phyloP scores from a whole-genome alignment of 1,139 yeast genomes.

The Suhomyces ambrosiae region DNA sequence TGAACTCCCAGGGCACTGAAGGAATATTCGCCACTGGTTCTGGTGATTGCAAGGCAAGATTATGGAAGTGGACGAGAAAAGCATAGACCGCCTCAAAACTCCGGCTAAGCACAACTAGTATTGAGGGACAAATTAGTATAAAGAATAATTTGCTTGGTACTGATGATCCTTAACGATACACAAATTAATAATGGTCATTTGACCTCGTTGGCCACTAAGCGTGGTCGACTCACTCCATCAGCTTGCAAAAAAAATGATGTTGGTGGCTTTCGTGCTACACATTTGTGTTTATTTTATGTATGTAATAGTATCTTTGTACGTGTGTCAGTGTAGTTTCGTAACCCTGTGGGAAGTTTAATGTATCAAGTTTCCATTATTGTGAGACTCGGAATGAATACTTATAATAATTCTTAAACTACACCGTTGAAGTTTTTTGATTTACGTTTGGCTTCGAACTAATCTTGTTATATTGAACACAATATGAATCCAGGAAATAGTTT shows the following conservation, averaged over 20 bases:
- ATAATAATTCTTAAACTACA: no score
- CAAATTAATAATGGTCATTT: no score
- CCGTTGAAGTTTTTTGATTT: no score
- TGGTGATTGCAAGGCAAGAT: conserved; percentile 97
- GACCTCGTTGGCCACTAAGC: no score
- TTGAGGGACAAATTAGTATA: no score
- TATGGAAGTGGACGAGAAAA: conserved; percentile 74
- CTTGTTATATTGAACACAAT: no score
- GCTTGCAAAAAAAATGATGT: background rate
- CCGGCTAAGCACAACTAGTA: background rate
- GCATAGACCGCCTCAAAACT: no score
- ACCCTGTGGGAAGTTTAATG: background rate
- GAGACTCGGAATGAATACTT: no score
- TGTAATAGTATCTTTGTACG: conserved; percentile 11
- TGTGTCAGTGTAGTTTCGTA: conserved; percentile 1
- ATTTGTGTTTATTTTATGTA: conserved; percentile 11
- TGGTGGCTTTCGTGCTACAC: background rate
- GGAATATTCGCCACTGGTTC: conserved; percentile 93
- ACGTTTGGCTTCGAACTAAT: no score
- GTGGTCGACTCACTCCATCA: conserved; percentile 1
- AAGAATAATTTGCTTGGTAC: no score
- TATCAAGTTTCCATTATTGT: background rate
- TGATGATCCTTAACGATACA: no score
- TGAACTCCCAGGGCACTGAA: conserved; percentile 70
- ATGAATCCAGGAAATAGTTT: no score